Evolutionary conservation across 2,329 filamentous ascomycete genomes (phyloP).

Genomic region (Colletotrichum sp.): DNA sequence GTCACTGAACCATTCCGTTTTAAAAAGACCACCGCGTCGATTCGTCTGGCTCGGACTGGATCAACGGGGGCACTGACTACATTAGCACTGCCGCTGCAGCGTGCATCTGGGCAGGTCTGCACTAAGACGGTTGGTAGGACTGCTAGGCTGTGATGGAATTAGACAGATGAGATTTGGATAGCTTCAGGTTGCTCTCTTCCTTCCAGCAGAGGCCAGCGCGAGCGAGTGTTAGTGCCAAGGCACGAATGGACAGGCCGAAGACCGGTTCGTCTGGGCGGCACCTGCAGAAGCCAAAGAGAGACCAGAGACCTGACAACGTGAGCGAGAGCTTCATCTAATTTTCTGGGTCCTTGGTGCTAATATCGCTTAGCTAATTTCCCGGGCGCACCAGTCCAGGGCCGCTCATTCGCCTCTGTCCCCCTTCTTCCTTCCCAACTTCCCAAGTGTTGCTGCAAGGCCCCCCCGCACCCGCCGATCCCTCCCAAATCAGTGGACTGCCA

Average conservation of each 20-base stretch:
- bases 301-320: neutral
- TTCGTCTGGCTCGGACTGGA: neutral
- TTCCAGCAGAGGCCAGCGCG: neutral
- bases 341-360: slow-evolving; percentile 17
- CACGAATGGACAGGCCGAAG: neutral
- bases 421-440: neutral
- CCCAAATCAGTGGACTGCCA: slow-evolving; percentile 1
- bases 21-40: neutral
- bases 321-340: slow-evolving; percentile 17
- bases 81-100: neutral
- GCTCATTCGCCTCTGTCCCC: neutral
- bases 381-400: neutral
- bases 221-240: neutral
- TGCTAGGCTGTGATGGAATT: neutral
- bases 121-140: neutral
- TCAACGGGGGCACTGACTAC: neutral
- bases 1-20: neutral
- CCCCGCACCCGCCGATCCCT: slow-evolving; percentile 12
- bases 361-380: slow-evolving; percentile 27
- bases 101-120: neutral
- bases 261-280: neutral
- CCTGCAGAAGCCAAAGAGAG: neutral
- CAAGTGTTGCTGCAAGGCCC: neutral
- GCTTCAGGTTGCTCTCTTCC: neutral
- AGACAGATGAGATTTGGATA: neutral